These are phyloP conservation scores for Leucoagaricus sp. DNA, from an alignment of 1,284 basidiomycete species.

Conservation along the genomic window DNA sequence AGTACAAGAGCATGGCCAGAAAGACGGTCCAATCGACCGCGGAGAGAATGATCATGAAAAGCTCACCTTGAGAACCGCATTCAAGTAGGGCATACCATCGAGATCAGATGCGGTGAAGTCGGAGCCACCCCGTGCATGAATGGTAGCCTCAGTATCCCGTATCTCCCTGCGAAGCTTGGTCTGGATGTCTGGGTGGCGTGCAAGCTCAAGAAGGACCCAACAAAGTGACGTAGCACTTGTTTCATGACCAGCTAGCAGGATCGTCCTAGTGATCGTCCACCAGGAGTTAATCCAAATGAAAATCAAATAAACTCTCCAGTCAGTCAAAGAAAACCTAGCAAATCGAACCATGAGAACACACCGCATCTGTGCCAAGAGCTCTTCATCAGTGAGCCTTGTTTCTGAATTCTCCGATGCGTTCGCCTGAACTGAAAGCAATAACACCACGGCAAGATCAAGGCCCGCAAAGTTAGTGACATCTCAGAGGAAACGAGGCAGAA, in stretches of 20 bases:
- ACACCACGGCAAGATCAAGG: background rate
- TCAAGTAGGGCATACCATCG: constrained; percentile 45
- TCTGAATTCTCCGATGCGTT: constrained; percentile 41
- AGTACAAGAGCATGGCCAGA: background rate
- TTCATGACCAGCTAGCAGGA: constrained; percentile 44
- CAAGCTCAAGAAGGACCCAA: constrained; percentile 45
- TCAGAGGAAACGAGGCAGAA: background rate
- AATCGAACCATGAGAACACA: constrained; percentile 20
- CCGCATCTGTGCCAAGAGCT: constrained; percentile 46
- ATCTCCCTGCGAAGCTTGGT: constrained; percentile 41
- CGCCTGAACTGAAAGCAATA: constrained; percentile 37
- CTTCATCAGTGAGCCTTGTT: constrained; percentile 40
- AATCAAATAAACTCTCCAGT: background rate
- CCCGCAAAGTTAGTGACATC: background rate
- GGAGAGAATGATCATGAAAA: background rate
- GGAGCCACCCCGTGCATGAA: constrained; percentile 34
- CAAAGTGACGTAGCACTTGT: constrained; percentile 43
- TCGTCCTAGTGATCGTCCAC: constrained; percentile 31
- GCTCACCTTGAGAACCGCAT: constrained; percentile 45
- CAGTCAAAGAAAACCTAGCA: background rate
- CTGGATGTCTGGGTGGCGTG: constrained; percentile 38
- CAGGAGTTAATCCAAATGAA: background rate
- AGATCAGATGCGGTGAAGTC: constrained; percentile 43
- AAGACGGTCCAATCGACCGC: background rate
- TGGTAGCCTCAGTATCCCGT: constrained; percentile 32